Evolutionary conservation across 2,329 filamentous ascomycete genomes (phyloP).

Genomic region (Nannizziopsis arthrosporioides): DNA sequence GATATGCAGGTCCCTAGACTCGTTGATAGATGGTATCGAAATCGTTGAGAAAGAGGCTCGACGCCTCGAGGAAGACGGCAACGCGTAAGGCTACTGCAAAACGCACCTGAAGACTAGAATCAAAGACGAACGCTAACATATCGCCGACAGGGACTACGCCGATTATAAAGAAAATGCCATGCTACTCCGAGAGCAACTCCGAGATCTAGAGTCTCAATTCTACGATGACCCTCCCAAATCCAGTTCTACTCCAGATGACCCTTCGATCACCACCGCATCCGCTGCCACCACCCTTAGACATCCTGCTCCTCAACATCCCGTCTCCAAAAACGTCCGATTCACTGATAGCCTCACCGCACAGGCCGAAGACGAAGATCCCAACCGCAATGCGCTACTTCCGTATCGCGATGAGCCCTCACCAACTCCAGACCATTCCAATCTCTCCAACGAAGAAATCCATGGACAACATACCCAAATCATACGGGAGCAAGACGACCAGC

Average conservation of each 20-base stretch:
- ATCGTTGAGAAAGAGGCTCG: slow-evolving; percentile 53
- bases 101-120: background rate
- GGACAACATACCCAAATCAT: slow-evolving; percentile 70
- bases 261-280: slow-evolving; percentile 40
- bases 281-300: slow-evolving; percentile 32
- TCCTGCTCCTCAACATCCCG: slow-evolving; percentile 34
- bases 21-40: slow-evolving; percentile 68
- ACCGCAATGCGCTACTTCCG: slow-evolving; percentile 48
- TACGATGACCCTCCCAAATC: slow-evolving; percentile 45
- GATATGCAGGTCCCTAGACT: slow-evolving; percentile 77
- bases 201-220: slow-evolving; percentile 70
- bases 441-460: slow-evolving; percentile 79
- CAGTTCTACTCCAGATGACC: slow-evolving; percentile 50
- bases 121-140: background rate
- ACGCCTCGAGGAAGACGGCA: slow-evolving; percentile 51
- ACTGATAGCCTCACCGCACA: slow-evolving; percentile 45
- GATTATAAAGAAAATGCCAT: slow-evolving; percentile 55
- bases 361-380: slow-evolving; percentile 34
- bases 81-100: slow-evolving; percentile 39
- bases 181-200: slow-evolving; percentile 60
- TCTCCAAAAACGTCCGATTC: slow-evolving; percentile 73
- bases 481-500: slow-evolving; percentile 80
- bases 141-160: slow-evolving; percentile 25
- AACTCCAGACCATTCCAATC: slow-evolving; percentile 39
- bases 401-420: slow-evolving; percentile 47